Conservation (phyloP, 2,329 filamentous ascomycete species). For the Penicillium sp. region DNA sequence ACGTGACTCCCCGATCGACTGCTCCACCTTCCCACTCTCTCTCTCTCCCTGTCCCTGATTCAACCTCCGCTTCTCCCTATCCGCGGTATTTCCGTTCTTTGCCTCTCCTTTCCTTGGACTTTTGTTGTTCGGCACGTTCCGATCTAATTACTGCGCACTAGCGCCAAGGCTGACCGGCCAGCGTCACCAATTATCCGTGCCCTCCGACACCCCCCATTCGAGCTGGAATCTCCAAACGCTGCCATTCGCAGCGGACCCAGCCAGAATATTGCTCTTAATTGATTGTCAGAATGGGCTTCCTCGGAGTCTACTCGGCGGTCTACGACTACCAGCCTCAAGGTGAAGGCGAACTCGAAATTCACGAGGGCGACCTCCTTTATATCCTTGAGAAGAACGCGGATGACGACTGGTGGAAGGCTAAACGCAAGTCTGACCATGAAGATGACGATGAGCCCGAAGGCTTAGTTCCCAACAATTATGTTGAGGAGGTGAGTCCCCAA, state of each 20-base stretch:
- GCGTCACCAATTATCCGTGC: conserved; percentile 17
- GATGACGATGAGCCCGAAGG: conserved; percentile 91
- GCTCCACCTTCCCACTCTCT: conserved; percentile 27
- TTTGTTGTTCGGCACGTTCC: conserved; percentile 3
- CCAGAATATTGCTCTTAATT: conserved; percentile 1
- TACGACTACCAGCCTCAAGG: conserved; percentile 92
- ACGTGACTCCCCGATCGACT: conserved; percentile 27
- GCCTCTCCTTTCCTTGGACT: conserved; percentile 1
- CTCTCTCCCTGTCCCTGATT: conserved; percentile 14
- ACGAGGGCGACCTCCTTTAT: conserved; percentile 85
- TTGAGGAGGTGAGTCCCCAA: conserved; percentile 73
- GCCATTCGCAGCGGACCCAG: conserved; percentile 15
- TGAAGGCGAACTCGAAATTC: conserved; percentile 80
- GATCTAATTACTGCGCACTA: conserved; percentile 8
- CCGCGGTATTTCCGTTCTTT: not conserved
- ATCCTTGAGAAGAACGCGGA: conserved; percentile 78
- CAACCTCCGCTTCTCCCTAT: conserved; percentile 14
- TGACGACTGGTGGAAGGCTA: conserved; percentile 93
- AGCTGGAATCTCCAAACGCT: conserved; percentile 11
- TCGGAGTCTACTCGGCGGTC: conserved; percentile 85
- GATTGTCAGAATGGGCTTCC: conserved; percentile 72
- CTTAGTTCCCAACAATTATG: conserved; percentile 90
- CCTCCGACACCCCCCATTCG: conserved; percentile 15
- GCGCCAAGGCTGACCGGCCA: conserved; percentile 27
- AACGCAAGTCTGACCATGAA: conserved; percentile 80